Conservation (phyloP, 2,329 filamentous ascomycete species). For the Aspergillus awamori region DNA sequence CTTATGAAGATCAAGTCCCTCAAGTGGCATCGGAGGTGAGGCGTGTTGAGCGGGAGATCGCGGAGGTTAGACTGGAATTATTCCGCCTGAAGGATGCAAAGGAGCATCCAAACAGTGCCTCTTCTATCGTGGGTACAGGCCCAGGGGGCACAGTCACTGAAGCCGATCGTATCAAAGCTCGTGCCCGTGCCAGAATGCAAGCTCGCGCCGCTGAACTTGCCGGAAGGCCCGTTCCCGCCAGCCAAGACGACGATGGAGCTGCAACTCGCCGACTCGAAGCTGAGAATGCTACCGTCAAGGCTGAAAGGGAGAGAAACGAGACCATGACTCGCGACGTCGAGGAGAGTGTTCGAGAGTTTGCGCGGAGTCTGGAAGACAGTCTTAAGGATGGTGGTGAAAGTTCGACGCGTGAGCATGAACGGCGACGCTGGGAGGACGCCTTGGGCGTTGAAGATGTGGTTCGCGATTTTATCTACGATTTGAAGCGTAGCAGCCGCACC, state of each 20-base stretch:
- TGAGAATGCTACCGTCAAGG: slow-evolving; percentile 77
- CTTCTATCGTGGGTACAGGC: slow-evolving; percentile 85
- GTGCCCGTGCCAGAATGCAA: slow-evolving; percentile 98
- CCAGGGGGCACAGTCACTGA: slow-evolving; percentile 90
- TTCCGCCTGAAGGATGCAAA: slow-evolving; percentile 95
- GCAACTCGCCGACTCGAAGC: slow-evolving; percentile 85
- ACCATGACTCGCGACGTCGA: slow-evolving; percentile 96
- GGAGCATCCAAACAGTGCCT: slow-evolving; percentile 78
- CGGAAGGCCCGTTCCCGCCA: slow-evolving; percentile 74
- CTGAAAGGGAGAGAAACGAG: slow-evolving; percentile 91
- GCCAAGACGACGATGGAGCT: slow-evolving; percentile 70
- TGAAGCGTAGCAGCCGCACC: slow-evolving; percentile 82
- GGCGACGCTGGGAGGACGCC: slow-evolving; percentile 91
- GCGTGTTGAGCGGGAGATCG: slow-evolving; percentile 86
- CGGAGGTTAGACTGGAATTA: slow-evolving; percentile 85
- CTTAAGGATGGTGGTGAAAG: slow-evolving; percentile 79
- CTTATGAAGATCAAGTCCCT: slow-evolving; percentile 84
- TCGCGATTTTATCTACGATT: slow-evolving; percentile 95
- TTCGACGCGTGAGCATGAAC: slow-evolving; percentile 82
- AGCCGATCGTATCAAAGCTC: slow-evolving; percentile 88
- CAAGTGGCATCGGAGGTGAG: slow-evolving; percentile 90
- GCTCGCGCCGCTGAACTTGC: slow-evolving; percentile 90
- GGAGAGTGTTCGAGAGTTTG: slow-evolving; percentile 89
- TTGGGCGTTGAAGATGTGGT: slow-evolving; percentile 96
- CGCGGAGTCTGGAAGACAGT: slow-evolving; percentile 79